phyloP scores from a whole-genome alignment of 148 eudicot genomes.

The Linanthus parryae region DNA sequence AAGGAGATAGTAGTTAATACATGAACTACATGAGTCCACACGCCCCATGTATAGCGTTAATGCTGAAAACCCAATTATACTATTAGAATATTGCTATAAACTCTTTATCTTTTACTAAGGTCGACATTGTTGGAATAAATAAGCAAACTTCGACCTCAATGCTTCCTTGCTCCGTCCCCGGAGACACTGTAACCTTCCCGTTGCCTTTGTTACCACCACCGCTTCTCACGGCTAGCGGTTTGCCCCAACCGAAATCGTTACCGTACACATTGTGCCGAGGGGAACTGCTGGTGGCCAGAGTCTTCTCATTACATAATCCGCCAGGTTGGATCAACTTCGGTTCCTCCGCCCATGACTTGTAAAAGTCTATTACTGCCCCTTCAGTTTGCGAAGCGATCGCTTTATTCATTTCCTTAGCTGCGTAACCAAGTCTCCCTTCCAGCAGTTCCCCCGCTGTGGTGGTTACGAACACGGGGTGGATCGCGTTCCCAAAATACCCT shows the following conservation, averaged over 20 bases:
- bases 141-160: conserved; percentile 23
- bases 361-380: conserved; percentile 3
- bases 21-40: no score
- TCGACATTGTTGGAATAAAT: conserved; percentile 12
- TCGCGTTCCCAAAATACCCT: no score
- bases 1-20: no score
- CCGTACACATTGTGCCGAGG: conserved; percentile 28
- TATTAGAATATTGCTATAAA: no score
- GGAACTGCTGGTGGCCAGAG: conserved; percentile 15
- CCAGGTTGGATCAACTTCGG: neutral
- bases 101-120: conserved; percentile 17
- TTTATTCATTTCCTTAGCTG: conserved; percentile 5
- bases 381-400: conserved; percentile 6
- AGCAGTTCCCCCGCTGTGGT: conserved; percentile 1
- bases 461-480: no score
- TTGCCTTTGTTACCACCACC: conserved; percentile 16
- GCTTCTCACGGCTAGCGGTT: conserved; percentile 30
- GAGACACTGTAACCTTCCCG: conserved; percentile 27
- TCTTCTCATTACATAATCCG: neutral
- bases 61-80: no score
- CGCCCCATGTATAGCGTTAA: no score
- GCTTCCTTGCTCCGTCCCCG: conserved; percentile 22
- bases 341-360: conserved; percentile 12
- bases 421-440: neutral
- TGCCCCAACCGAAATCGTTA: conserved; percentile 38